Evolutionary conservation across 1,284 basidiomycete genomes (phyloP).

Genomic region (Naganishia sp.): DNA sequence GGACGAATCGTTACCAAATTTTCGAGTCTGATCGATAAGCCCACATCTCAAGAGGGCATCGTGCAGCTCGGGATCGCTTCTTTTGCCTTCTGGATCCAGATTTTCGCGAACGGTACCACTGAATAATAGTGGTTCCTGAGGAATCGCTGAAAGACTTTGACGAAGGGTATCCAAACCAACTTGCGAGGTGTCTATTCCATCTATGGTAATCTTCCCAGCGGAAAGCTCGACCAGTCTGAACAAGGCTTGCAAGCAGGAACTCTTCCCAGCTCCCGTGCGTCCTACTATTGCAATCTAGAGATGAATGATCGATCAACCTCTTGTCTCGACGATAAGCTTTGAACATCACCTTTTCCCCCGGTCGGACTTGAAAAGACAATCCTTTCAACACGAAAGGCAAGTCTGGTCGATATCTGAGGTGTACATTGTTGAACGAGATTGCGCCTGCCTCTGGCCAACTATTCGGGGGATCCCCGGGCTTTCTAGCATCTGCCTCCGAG

Average conservation of each 20-base stretch:
- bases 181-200: conserved; percentile 59
- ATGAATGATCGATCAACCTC: neutral
- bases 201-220: conserved; percentile 66
- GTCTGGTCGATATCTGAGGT: conserved; percentile 48
- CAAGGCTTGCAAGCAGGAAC: conserved; percentile 63
- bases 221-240: conserved; percentile 65
- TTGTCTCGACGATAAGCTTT: conserved; percentile 66
- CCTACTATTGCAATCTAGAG: neutral
- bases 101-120: conserved; percentile 45
- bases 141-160: conserved; percentile 64
- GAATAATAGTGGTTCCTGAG: conserved; percentile 49
- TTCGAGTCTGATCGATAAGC: conserved; percentile 47
- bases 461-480: conserved; percentile 37
- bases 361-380: conserved; percentile 41
- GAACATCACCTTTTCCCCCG: conserved; percentile 43
- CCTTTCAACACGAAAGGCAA: conserved; percentile 49
- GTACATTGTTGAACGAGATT: conserved; percentile 49
- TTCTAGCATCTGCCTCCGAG: conserved; percentile 35
- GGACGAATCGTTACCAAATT: conserved; percentile 38
- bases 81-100: conserved; percentile 58
- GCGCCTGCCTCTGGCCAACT: conserved; percentile 47
- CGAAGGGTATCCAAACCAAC: conserved; percentile 65
- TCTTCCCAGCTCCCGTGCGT: conserved; percentile 65
- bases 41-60: conserved; percentile 59
- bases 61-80: conserved; percentile 60